Base-by-base conservation (phyloP, 352 stramenopile genomes). In the Phytophthora cactorum region DNA sequence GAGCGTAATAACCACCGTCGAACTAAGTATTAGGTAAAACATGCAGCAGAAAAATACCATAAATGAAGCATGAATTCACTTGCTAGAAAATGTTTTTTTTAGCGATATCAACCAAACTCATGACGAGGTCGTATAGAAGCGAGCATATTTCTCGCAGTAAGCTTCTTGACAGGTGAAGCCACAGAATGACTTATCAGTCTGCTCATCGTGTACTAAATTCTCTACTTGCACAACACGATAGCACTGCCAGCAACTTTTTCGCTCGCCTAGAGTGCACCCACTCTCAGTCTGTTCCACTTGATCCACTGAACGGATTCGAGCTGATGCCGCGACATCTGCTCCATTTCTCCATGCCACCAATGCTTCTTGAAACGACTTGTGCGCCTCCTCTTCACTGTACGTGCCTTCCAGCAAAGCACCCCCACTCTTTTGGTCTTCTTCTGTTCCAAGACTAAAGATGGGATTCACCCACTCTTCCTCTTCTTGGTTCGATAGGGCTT, bases 211-310 rank as follows among this genome's bases (percentile, higher is more conserved):
- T 0, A 90, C 39, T 10, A 92, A 60, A 2, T 41, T 44, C 8
- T 90, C 80, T 4, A 65, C 65, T 41, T 65, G 68, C 32, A 77
- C 61, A 15, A 96, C 59, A 4, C 70, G 72, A 65, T 96, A 96
- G 55, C 88, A 96, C 36, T 96, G 86, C 88, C 88, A 96, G 52
- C 86, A 96, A 60, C 84, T 89, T 62, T 85, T 87, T 25, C 78
- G 78, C 34, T 81, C 67, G 6, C 59, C 72, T 10, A 81, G 75
- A 0, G 62, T 54, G 14, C 76, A 82, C 2, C 76, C 68, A 46
- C 78, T 85, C 51, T 95, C 87, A 25, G 66, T 77, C 32, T 80
- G 72, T 29, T 91, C 69, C 5, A 82, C 58, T 4, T 28, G 58
- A 27, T 22, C n/a, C 15, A 25, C n/a, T 43, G 41, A 52, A 28